Percentiles rank a stretch among this genome's conserved stretches.
These are phyloP conservation scores for Chenopodium formosanum DNA, from an alignment of 148 eudicot genomes.

Conservation along the genomic window DNA sequence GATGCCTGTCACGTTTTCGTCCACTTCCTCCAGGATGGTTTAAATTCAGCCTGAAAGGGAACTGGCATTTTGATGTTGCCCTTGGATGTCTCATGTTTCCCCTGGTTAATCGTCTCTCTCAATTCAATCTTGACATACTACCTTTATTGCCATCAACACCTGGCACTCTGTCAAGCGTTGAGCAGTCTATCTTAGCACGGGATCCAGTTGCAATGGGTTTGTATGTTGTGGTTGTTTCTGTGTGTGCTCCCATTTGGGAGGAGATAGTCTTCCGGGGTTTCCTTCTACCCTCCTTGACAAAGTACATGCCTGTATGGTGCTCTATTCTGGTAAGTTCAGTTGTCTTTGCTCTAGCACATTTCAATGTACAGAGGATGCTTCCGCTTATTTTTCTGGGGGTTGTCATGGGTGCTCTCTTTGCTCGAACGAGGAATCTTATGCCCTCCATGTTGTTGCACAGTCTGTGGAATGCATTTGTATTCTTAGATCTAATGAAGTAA, in stretches of 20 bases:
- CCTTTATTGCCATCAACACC: constrained; percentile 70
- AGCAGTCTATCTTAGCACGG: constrained; percentile 71
- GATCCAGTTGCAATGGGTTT: constrained; percentile 81
- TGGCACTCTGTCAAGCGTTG: constrained; percentile 67
- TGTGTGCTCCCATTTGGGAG: constrained; percentile 88
- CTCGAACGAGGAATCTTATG: constrained; percentile 72
- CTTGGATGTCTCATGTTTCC: constrained; percentile 89
- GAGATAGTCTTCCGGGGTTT: constrained; percentile 79
- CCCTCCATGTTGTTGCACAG: constrained; percentile 83
- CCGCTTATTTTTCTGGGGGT: constrained; percentile 76
- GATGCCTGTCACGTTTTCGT: constrained; percentile 64
- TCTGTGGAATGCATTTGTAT: constrained; percentile 87
- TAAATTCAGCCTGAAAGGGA: constrained; percentile 65
- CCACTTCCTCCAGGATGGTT: constrained; percentile 84
- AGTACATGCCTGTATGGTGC: constrained; percentile 85
- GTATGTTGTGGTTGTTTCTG: constrained; percentile 63
- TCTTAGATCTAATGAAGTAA: constrained; percentile 78
- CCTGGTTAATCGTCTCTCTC: constrained; percentile 73
- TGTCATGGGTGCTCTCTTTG: constrained; percentile 70
- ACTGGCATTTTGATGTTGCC: constrained; percentile 69
- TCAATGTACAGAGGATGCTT: constrained; percentile 77
- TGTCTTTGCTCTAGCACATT: constrained; percentile 83
- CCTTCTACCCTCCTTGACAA: constrained; percentile 82
- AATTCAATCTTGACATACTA: constrained; percentile 64
- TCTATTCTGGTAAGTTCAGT: constrained; percentile 69